phyloP scores from a whole-genome alignment of 2,329 filamentous ascomycete genomes.

The Colletotrichum lindemuthianum region DNA sequence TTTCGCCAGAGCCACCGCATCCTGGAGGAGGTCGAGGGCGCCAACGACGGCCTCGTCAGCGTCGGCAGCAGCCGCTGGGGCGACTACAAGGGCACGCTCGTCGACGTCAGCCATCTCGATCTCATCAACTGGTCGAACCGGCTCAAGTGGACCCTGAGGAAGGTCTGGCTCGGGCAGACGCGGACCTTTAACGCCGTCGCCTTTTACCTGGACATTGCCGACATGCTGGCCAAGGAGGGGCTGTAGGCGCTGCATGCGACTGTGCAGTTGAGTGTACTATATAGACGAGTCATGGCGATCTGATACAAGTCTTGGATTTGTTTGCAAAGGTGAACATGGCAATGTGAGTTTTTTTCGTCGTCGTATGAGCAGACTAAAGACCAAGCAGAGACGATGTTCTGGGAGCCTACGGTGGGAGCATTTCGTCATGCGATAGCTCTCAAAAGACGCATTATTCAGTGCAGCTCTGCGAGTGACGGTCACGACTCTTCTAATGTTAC shows the following conservation, averaged over 20 bases:
- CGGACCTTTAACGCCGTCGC: slow-evolving; percentile 74
- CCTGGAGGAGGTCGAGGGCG: slow-evolving; percentile 62
- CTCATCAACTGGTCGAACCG: slow-evolving; percentile 76
- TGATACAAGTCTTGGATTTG: no score
- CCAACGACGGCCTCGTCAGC: slow-evolving; percentile 76
- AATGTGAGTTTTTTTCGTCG: no score
- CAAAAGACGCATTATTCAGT: no score
- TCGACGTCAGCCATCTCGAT: slow-evolving; percentile 71
- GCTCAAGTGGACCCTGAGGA: slow-evolving; percentile 64
- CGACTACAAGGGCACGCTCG: slow-evolving; percentile 70
- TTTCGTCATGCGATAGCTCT: no score
- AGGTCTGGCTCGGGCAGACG: slow-evolving; percentile 60
- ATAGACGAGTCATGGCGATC: no score
- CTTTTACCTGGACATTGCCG: slow-evolving; percentile 72
- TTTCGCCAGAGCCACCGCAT: slow-evolving; percentile 65
- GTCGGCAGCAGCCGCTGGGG: slow-evolving; percentile 71
- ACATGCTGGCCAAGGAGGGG: slow-evolving; percentile 78
- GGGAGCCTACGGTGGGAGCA: no score
- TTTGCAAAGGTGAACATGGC: no score
- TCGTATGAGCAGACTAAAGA: no score
- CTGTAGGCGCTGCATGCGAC: slow-evolving; percentile 40
- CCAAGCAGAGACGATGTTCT: no score
- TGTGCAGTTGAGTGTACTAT: not conserved
- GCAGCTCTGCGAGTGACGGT: no score
- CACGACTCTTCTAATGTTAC: no score